Evolutionary conservation across 2,329 filamentous ascomycete genomes (phyloP), one percentile per base, ranked within the genome.

Genomic region (Chaetomium sp.): DNA sequence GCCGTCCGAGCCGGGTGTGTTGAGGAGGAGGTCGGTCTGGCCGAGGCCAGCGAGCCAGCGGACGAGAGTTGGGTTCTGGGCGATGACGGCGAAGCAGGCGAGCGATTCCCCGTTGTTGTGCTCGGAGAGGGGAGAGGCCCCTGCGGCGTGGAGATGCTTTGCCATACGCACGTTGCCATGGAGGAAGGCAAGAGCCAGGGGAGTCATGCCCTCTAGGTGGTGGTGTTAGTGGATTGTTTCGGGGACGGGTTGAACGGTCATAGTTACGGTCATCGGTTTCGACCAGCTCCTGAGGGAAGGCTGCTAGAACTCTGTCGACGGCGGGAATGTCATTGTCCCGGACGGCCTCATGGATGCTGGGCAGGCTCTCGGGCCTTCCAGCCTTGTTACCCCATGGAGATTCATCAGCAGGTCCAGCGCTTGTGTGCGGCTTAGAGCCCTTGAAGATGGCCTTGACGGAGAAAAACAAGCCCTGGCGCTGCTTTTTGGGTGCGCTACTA

Each of bases 71-170:
- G 51, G 13, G 55, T 50, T 35, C 4, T 62, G 38, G 45, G 21
- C 38, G 5, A 47, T 42, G 33, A 47, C 55, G 33, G 64, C 64
- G n/a, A 62, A 38, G 54, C 35, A 42, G 4, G 59, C 8, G 31
- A 62, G 64, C 21, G 56, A 63, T n/a, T 63, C 64, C 33, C 16
- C 42, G 51, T 57, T 63, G 64, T 66, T 63, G 38, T 45, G 16
- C 23, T 21, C 13, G 5, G 60, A 50, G 1, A 23, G 6, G 2
- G 35, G 49, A 13, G 55, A 49, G 49, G 56, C 55, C 25, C 60
- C 60, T 1, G 56, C 35, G 21, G 35, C 23, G 29, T 31, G 8
- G 49, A 66, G 60, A 27, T 38, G 21, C 21, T 33, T 50, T 3
- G 57, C 64, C 10, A 66, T 57, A 12, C 8, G 13, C 10, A 60